Percentiles rank a stretch among this genome's conserved stretches.
These are phyloP conservation scores for Diaporthe vexans DNA, from an alignment of 2,329 filamentous ascomycete genomes.

Conservation along the genomic window DNA sequence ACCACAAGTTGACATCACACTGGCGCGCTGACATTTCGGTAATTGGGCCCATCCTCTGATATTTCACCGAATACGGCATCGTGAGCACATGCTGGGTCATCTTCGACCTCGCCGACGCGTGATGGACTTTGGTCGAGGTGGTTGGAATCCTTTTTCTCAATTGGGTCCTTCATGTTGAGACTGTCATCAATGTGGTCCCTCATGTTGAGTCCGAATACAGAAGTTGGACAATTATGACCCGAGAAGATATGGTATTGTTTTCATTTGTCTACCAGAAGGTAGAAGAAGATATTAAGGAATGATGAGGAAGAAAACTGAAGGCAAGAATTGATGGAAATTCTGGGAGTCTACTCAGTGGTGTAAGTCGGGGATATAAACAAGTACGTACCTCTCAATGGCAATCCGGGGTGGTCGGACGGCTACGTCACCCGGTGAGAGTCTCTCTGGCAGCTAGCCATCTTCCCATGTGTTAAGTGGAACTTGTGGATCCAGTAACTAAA, in stretches of 20 bases:
- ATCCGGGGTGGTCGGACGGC: not conserved
- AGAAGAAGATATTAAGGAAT: not conserved
- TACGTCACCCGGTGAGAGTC: not conserved
- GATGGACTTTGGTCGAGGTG: not conserved
- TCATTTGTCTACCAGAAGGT: not conserved
- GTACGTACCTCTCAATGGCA: not conserved
- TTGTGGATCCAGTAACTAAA: not conserved
- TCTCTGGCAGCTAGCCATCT: not conserved
- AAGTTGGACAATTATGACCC: not conserved
- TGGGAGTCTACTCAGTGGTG: not conserved
- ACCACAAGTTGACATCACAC: not conserved
- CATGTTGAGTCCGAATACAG: not conserved
- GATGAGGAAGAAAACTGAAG: not conserved
- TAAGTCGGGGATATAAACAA: not conserved
- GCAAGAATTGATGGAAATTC: not conserved
- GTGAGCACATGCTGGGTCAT: not conserved
- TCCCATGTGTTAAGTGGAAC: constrained; percentile 1
- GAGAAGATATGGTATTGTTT: not conserved
- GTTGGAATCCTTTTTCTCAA: not conserved
- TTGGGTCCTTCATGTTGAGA: constrained; percentile 7
- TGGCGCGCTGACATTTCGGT: not conserved
- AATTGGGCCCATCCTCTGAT: constrained; percentile 3
- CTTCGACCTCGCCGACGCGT: constrained; percentile 1
- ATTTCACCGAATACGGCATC: constrained; percentile 15
- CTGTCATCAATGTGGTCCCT: not conserved